A percentile compares a stretch with the other conserved stretches of the same genome.
Evolutionary conservation across 192 early-diverging fungal genomes (phyloP).

Genomic region (Dissophora ornata): DNA sequence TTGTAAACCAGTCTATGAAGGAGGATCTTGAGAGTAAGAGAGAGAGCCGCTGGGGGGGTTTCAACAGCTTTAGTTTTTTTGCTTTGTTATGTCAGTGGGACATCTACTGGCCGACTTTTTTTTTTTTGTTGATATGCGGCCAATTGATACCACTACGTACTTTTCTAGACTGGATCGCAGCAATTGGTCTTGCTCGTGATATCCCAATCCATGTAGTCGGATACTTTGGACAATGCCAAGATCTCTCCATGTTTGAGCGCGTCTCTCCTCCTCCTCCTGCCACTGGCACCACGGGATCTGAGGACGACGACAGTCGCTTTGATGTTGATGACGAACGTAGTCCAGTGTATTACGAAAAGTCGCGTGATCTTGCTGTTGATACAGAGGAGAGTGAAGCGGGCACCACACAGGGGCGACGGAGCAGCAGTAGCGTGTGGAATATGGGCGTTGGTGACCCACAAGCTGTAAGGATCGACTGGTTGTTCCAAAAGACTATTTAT

Average conservation of each 20-base stretch:
- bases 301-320: too few relatives aligned
- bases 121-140: too few relatives aligned
- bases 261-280: background rate
- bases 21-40: constrained; percentile 40
- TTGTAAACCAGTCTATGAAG: constrained; percentile 45
- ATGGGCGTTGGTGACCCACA: too few relatives aligned
- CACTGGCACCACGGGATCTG: too few relatives aligned
- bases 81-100: background rate
- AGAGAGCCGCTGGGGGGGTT: too few relatives aligned
- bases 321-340: constrained; percentile 6
- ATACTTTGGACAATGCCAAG: constrained; percentile 33
- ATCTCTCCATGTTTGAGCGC: constrained; percentile 30
- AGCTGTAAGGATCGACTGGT: too few relatives aligned
- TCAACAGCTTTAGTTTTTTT: too few relatives aligned
- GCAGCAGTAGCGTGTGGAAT: background rate
- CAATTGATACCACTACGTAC: background rate
- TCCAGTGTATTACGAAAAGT: constrained; percentile 1
- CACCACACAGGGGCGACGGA: background rate
- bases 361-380: too few relatives aligned
- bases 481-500: too few relatives aligned
- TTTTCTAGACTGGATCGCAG: constrained; percentile 19
- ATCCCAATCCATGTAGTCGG: constrained; percentile 27
- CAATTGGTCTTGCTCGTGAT: constrained; percentile 19
- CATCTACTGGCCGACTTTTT: too few relatives aligned
- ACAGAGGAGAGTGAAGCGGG: too few relatives aligned